These are phyloP conservation scores for Microbotryomycetes sp. DNA, from an alignment of 1,284 basidiomycete genomes.

Conservation along the genomic window DNA sequence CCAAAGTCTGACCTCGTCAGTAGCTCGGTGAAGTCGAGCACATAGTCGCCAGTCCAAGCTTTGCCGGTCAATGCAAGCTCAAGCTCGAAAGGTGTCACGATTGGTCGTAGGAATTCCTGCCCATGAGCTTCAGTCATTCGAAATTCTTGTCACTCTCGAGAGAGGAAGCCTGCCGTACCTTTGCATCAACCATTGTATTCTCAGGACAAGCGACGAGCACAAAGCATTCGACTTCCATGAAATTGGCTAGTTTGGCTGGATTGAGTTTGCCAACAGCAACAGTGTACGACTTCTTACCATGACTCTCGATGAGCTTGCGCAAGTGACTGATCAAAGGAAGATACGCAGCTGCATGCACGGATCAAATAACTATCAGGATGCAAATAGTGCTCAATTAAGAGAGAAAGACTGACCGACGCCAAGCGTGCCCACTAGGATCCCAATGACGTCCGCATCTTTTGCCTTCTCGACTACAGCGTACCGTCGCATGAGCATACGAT, in stretches of 20 bases:
- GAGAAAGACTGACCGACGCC: constrained; percentile 61
- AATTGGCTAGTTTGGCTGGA: constrained; percentile 92
- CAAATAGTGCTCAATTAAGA: constrained; percentile 14
- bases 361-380: not conserved
- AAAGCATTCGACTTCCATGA: constrained; percentile 93
- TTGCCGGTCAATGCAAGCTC: constrained; percentile 60
- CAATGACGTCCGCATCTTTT: constrained; percentile 86
- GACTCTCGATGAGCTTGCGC: constrained; percentile 56
- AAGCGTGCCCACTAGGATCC: constrained; percentile 89
- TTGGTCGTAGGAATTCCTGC: constrained; percentile 81
- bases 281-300: constrained; percentile 84
- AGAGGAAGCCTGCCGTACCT: constrained; percentile 46
- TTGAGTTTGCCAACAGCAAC: constrained; percentile 93
- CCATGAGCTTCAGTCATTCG: constrained; percentile 5
- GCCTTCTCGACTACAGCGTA: constrained; percentile 84
- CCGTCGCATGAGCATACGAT: constrained; percentile 82
- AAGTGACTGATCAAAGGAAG: constrained; percentile 72
- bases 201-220: constrained; percentile 92
- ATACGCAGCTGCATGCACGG: constrained; percentile 57
- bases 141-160: not conserved
- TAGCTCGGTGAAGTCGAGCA: constrained; percentile 70
- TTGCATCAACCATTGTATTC: constrained; percentile 79
- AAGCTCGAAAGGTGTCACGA: constrained; percentile 91
- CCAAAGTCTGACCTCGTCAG: constrained; percentile 44
- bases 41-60: constrained; percentile 70